Evolutionary conservation across 2,329 filamentous ascomycete genomes (phyloP).

Genomic region (Colletotrichum graminicola): DNA sequence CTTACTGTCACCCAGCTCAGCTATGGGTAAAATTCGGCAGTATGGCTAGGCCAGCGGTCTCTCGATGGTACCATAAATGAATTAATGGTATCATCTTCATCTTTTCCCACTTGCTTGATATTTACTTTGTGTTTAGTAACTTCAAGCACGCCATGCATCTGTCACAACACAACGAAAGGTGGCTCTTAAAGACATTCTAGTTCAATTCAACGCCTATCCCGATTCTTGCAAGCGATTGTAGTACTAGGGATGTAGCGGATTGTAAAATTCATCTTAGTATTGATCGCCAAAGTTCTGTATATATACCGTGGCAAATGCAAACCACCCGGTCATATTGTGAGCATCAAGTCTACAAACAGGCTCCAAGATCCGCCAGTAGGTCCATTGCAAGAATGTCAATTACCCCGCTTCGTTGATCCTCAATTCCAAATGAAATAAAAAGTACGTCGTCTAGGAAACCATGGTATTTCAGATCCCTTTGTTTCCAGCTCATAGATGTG

Average conservation of each 20-base stretch:
- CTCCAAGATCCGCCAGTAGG: slow-evolving; percentile 54
- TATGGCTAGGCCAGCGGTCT: neutral
- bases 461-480: slow-evolving; percentile 60
- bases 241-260: accelerated
- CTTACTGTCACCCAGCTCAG: neutral
- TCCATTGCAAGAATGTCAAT: slow-evolving; percentile 66
- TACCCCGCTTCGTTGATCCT: slow-evolving; percentile 61
- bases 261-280: neutral
- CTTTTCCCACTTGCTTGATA: too few species aligned
- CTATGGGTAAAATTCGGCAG: too few species aligned
- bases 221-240: accelerated
- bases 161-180: too few species aligned
- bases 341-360: neutral
- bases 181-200: too few species aligned
- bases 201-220: neutral
- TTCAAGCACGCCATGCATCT: neutral
- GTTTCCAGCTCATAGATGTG: slow-evolving; percentile 69
- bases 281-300: neutral
- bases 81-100: too few species aligned
- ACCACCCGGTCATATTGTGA: neutral
- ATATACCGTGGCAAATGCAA: neutral
- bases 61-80: neutral
- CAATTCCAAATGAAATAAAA: slow-evolving; percentile 68
- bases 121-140: neutral
- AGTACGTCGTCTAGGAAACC: slow-evolving; percentile 68